Evolutionary conservation across 1,284 basidiomycete genomes (phyloP), one percentile per base, ranked within the genome.

Genomic region (Cerrena zonata): DNA sequence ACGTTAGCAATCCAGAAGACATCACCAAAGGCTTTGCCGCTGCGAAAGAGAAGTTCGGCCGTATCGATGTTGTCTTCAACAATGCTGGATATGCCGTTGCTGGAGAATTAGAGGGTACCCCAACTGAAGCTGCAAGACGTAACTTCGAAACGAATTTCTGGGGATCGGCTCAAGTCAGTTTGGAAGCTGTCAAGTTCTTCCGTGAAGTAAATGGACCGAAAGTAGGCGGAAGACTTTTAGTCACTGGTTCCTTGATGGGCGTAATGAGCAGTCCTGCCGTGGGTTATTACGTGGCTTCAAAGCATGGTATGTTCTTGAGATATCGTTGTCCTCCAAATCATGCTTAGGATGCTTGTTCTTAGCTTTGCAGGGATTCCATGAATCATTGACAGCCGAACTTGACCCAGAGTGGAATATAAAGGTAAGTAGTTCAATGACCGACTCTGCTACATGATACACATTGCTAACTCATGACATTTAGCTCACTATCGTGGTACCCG

Each of bases 121-220:
- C 65, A 13, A 66, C 69, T n/a, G 48, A 41, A 22, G 52, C 27
- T 18, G 58, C 64, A 18, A 57, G 62, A 24, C 50, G 49, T 27
- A 53, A 67, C 34, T 66, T 71, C 38, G 68, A 69, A n/a, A 55
- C 60, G 18, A 48, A 64, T 38, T 65, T 64, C 52, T 69, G 68
- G 65, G 67, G 67, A 25, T 57, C 69, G 11, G 57, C 50, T 3
- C 22, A 21, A 18, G 51, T 54, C n/a, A 36, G 12, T 11, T 34
- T 43, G 39, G 48, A 42, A 18, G 40, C 40, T 22, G 42, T 49
- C 40, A 49, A 49, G 25, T 49, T 44, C 41, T 49, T 49, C 48
- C 22, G 48, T 13, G 48, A 49, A 27, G 47, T 26, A 13, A 49
- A 49, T 27, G 38, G 15, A 18, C 41, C 48, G 3, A 23, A 23